Conservation (phyloP, 768 basidiomycete genomes). For the Amanita rubescens region DNA sequence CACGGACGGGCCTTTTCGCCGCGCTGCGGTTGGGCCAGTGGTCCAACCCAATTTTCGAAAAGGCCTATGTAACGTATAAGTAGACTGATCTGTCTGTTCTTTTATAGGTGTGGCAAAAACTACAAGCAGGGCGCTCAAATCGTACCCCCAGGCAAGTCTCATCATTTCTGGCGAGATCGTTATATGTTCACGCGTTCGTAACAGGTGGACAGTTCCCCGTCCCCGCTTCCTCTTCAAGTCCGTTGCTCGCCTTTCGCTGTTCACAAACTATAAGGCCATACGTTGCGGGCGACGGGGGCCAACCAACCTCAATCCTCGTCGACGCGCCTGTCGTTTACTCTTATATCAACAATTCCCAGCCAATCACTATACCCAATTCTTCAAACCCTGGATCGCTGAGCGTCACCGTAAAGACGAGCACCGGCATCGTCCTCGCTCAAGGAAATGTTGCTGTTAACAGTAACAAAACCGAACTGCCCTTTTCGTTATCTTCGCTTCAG, state of each 20-base stretch:
- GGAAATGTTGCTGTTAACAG: slow-evolving; percentile 46
- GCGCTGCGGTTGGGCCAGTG: too few relatives aligned
- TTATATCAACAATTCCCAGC: slow-evolving; percentile 37
- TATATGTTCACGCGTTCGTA: background rate
- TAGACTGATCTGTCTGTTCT: background rate
- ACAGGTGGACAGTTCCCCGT: slow-evolving; percentile 38
- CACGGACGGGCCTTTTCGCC: background rate
- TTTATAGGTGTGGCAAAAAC: slow-evolving; percentile 44
- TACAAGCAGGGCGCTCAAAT: slow-evolving; percentile 38
- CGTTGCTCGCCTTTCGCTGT: slow-evolving; percentile 54
- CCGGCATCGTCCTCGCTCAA: slow-evolving; percentile 34
- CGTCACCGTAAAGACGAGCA: slow-evolving; percentile 37
- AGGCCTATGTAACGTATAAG: too few relatives aligned
- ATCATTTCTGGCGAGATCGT: background rate
- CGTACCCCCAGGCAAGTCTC: slow-evolving; percentile 33
- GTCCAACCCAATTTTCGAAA: too few relatives aligned
- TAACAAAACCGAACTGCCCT: slow-evolving; percentile 40
- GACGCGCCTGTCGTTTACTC: slow-evolving; percentile 44
- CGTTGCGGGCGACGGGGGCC: slow-evolving; percentile 41
- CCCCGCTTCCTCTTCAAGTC: slow-evolving; percentile 25
- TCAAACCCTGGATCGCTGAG: slow-evolving; percentile 21
- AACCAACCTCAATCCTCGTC: slow-evolving; percentile 40
- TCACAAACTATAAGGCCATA: slow-evolving; percentile 54
- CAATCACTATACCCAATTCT: slow-evolving; percentile 26
- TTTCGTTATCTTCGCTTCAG: slow-evolving; percentile 38